Evolutionary conservation across 2,329 filamentous ascomycete genomes (phyloP).

Genomic region (Colletotrichum godetiae): DNA sequence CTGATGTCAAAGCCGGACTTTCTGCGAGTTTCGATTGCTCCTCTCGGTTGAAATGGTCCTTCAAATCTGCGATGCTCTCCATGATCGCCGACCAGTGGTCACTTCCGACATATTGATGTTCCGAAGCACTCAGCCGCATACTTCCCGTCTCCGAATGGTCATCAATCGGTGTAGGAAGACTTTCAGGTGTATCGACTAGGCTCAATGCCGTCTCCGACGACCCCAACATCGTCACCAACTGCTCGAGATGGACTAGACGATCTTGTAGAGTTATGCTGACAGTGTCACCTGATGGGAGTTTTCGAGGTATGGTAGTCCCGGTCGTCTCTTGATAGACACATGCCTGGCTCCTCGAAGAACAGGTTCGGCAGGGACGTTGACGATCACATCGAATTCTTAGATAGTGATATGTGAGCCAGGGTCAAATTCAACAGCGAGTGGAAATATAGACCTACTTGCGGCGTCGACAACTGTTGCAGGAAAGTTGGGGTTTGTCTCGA

Average conservation of each 20-base stretch:
- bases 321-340: constrained; percentile 39
- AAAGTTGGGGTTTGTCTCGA: constrained; percentile 48
- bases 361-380: constrained; percentile 39
- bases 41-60: constrained; percentile 46
- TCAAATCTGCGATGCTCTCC: constrained; percentile 53
- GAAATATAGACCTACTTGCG: constrained; percentile 44
- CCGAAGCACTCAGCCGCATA: constrained; percentile 41
- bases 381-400: constrained; percentile 42
- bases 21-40: background rate
- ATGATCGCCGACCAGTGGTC: constrained; percentile 55
- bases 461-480: constrained; percentile 47
- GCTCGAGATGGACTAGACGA: constrained; percentile 45
- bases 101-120: constrained; percentile 47
- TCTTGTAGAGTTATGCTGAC: constrained; percentile 13
- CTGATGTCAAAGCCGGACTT: background rate
- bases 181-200: rapidly evolving
- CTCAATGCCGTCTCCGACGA: background rate
- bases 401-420: too few relatives aligned
- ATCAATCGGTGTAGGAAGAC: background rate
- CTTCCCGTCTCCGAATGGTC: constrained; percentile 44
- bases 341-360: constrained; percentile 31
- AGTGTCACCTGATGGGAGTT: rapidly evolving
- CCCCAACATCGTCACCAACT: constrained; percentile 41
- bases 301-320: background rate
- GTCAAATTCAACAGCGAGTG: rapidly evolving